phyloP scores from a whole-genome alignment of 2,329 filamentous ascomycete genomes.

The Talaromyces sp. region DNA sequence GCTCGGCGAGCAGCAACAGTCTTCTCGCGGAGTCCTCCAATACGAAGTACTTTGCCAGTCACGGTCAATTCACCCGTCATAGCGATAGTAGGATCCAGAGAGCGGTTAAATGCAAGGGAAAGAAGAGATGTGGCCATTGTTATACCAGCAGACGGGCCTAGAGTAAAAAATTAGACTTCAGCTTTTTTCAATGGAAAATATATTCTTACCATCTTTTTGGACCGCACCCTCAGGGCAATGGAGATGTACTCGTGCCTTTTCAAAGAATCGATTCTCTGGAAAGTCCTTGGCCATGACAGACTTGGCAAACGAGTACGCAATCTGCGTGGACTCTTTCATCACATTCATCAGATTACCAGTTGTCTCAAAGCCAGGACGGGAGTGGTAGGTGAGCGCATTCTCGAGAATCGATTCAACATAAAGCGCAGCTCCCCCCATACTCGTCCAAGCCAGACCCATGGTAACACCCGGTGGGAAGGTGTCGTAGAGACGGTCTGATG shows the following conservation, averaged over 20 bases:
- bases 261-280: conserved; percentile 89
- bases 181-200: neutral
- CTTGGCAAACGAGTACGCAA: conserved; percentile 95
- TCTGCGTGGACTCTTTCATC: conserved; percentile 95
- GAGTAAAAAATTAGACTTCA: conserved; percentile 10
- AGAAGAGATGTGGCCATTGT: conserved; percentile 96
- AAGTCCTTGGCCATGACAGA: conserved; percentile 78
- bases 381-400: conserved; percentile 65
- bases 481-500: conserved; percentile 91
- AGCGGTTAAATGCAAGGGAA: conserved; percentile 71
- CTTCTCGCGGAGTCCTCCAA: conserved; percentile 92
- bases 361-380: conserved; percentile 74
- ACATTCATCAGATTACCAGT: conserved; percentile 93
- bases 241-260: conserved; percentile 89
- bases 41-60: conserved; percentile 91
- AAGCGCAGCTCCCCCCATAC: conserved; percentile 90
- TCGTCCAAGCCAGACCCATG: conserved; percentile 98
- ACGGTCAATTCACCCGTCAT: conserved; percentile 98
- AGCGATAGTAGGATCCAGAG: conserved; percentile 78
- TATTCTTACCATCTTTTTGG: conserved; percentile 69
- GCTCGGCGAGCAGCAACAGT: conserved; percentile 90
- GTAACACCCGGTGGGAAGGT: conserved; percentile 87
- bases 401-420: conserved; percentile 97
- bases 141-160: conserved; percentile 77
- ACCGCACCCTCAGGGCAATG: conserved; percentile 96